Evolutionary conservation across 2,329 filamentous ascomycete species (phyloP), one percentile per base, ranked within the genome.

Genomic region (Calonectria ilicicola): DNA sequence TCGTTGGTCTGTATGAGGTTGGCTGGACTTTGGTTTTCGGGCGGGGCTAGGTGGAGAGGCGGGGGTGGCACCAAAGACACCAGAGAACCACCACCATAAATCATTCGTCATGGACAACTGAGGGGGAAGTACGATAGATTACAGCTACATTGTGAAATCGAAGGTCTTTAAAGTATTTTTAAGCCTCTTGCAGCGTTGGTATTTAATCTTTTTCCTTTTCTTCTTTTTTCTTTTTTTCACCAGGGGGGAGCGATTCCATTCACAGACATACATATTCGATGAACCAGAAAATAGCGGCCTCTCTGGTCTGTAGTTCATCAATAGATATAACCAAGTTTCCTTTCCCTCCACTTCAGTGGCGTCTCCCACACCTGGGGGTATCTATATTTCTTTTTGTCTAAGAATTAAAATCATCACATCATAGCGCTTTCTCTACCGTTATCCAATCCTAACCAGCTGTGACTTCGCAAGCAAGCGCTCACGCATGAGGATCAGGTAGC

Each of bases 401-500:
- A 40, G 23, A 58, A 58, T 38, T 58, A 60, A 60, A 40, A 60
- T 38, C 35, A 26, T 60, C 35, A 42, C 53, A 40, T 60, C 53
- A 29, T 60, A n/a, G 21, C 14, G 21, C 12, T 60, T 60, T 21
- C 17, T 40, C 14, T 17, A 38, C 26, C 21, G 32, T 27, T 40
- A 17, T 38, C 32, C 53, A 60, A 60, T 21, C 32, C 26, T 26
- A 14, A 7, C 1, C 35, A 60, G 38, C 21, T 6, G 17, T 60
- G 5, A 7, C 35, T 40, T 26, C 2, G 32, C 53, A 6, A 40
- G n/a, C 15, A 8, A 2, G 32, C 23, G 62, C 74, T 81, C 83
- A 91, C 9, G 85, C 84, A 78, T 90, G 87, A 51, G 91, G 90
- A 81, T 95, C 93, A 1, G 94, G 94, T 42, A 94, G 83, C 93